A percentile compares a stretch with the other conserved stretches of the same genome.
Conservation (phyloP, 306 rosid genomes). For the Fragaria iinumae region DNA sequence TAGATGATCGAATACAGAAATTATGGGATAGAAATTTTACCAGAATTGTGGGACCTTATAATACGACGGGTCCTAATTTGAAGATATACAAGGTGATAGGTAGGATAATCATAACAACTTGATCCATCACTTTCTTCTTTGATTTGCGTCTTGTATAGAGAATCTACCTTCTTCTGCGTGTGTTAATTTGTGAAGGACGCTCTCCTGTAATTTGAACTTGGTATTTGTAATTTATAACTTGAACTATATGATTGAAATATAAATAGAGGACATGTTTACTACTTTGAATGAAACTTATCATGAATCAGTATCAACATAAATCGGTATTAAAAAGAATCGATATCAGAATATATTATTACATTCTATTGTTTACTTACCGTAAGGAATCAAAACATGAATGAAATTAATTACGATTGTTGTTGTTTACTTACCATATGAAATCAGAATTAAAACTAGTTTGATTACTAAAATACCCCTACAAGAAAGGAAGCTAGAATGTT, state of each 20-base stretch:
- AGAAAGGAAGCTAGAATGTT: too few species aligned
- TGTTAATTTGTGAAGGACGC: not conserved
- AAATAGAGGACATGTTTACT: too few species aligned
- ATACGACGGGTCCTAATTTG: constrained; percentile 13
- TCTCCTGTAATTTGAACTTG: not conserved
- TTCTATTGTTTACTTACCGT: too few species aligned
- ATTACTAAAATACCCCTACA: too few species aligned
- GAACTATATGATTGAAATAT: not conserved
- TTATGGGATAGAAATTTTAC: not conserved
- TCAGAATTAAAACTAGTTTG: too few species aligned
- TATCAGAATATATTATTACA: too few species aligned
- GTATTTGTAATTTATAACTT: not conserved
- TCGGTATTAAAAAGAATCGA: too few species aligned
- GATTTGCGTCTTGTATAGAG: not conserved
- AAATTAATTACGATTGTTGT: too few species aligned
- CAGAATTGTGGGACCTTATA: not conserved
- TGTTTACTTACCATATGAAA: too few species aligned
- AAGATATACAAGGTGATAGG: constrained; percentile 25
- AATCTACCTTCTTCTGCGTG: not conserved
- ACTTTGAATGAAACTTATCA: too few species aligned
- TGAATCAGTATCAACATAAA: too few species aligned
- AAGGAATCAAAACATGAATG: too few species aligned
- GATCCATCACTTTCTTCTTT: constrained; percentile 42
- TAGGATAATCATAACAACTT: constrained; percentile 16
- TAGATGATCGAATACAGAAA: not conserved